These are phyloP conservation scores for Grosmannia serpens DNA, from an alignment of 2,329 filamentous ascomycete genomes.

Conservation along the genomic window DNA sequence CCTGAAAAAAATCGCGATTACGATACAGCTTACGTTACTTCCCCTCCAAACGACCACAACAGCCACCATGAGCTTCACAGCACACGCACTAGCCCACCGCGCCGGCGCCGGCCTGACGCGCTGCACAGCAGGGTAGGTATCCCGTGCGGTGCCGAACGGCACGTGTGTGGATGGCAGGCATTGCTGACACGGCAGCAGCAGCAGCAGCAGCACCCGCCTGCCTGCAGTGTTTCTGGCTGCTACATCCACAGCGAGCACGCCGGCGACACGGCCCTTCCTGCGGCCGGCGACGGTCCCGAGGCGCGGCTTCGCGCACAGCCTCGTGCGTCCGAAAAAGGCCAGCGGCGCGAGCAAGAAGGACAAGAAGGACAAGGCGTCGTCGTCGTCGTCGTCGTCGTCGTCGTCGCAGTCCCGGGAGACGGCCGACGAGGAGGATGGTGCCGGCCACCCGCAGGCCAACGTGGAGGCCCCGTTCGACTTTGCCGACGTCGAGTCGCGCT, in stretches of 20 bases:
- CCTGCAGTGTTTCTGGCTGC: too few relatives aligned
- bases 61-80: constrained; percentile 6
- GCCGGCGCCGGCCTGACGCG: constrained; percentile 3
- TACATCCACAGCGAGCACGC: too few relatives aligned
- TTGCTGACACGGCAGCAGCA: too few relatives aligned
- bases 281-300: neutral
- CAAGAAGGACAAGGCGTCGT: neutral
- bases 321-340: constrained; percentile 6
- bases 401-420: neutral
- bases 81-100: constrained; percentile 4
- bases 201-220: too few relatives aligned
- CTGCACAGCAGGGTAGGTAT: constrained; percentile 3
- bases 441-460: constrained; percentile 6
- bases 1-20: neutral
- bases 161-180: too few relatives aligned
- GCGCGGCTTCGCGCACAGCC: constrained; percentile 8
- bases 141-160: too few relatives aligned
- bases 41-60: neutral
- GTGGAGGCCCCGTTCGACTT: constrained; percentile 10
- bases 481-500: constrained; percentile 13
- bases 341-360: neutral
- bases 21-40: neutral
- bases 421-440: constrained; percentile 2
- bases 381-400: neutral
- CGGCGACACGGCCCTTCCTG: too few relatives aligned